Conservation (phyloP, 2,329 filamentous ascomycete genomes). For the Bipolaris cookei region DNA sequence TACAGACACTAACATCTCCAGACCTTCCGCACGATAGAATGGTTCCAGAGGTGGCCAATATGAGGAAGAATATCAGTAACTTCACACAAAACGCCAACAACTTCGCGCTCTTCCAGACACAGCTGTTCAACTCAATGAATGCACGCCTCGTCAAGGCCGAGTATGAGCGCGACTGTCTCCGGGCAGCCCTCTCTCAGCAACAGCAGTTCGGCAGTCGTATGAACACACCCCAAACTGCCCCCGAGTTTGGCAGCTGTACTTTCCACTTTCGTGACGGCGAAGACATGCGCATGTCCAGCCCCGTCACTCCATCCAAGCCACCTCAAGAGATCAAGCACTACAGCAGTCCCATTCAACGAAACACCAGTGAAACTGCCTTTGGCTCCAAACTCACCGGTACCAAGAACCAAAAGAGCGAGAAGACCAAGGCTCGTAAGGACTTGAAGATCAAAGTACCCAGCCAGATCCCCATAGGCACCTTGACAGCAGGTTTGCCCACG, state of each 20-base stretch:
- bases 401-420: background rate
- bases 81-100: background rate
- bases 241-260: background rate
- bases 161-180: constrained; percentile 68
- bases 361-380: background rate
- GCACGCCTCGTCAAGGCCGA: constrained; percentile 95
- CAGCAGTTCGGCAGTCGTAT: background rate
- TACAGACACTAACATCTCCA: constrained; percentile 7
- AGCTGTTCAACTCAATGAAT: constrained; percentile 60
- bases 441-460: constrained; percentile 20
- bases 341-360: background rate
- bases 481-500: constrained; percentile 11
- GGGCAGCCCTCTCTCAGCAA: background rate
- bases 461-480: background rate
- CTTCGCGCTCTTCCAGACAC: background rate
- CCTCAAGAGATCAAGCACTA: background rate
- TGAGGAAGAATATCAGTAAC: background rate
- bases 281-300: background rate
- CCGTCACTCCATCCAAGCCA: background rate
- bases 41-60: background rate
- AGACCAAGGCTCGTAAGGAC: constrained; percentile 15
- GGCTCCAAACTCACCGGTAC: background rate
- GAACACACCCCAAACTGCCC: background rate
- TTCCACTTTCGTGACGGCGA: background rate
- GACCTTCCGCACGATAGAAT: background rate